Evolutionary conservation across 2,329 filamentous ascomycete genomes (phyloP).

Genomic region (Hirsutella rhossiliensis): DNA sequence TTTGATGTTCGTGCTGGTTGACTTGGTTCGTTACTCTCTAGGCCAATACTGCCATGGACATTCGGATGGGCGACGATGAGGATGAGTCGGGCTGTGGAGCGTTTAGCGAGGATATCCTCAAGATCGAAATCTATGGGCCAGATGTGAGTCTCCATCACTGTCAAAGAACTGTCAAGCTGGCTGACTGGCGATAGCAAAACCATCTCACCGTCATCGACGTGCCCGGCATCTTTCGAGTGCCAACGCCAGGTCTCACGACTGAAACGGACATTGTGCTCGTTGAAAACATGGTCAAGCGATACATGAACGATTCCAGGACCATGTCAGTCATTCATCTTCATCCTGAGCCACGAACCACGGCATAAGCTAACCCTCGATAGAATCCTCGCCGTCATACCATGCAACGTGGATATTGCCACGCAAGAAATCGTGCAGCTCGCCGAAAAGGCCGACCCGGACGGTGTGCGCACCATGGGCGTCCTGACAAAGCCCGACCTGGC

Average conservation of each 20-base stretch:
- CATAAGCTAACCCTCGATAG: constrained; percentile 4
- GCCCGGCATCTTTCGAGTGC: constrained; percentile 36
- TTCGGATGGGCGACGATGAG: constrained; percentile 13
- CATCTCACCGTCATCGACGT: constrained; percentile 43
- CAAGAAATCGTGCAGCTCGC: constrained; percentile 27
- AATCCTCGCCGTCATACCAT: constrained; percentile 32
- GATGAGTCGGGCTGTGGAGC: constrained; percentile 10
- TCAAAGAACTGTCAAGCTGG: not conserved
- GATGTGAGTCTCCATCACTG: constrained; percentile 9
- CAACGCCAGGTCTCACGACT: constrained; percentile 27
- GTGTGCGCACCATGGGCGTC: constrained; percentile 30
- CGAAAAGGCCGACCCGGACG: constrained; percentile 23
- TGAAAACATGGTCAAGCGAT: constrained; percentile 31
- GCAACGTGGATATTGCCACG: constrained; percentile 26
- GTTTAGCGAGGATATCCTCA: constrained; percentile 32
- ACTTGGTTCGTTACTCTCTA: constrained; percentile 4
- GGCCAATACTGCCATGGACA: constrained; percentile 33
- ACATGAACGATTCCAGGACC: constrained; percentile 33
- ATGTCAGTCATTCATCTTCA: constrained; percentile 15
- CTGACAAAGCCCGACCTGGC: constrained; percentile 51
- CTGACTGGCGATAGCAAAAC: constrained; percentile 10
- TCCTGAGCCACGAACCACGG: not conserved
- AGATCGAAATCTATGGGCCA: constrained; percentile 30
- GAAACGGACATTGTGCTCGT: constrained; percentile 32
- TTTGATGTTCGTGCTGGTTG: not conserved